phyloP scores from a whole-genome alignment of 2,329 filamentous ascomycete genomes.

The Fusarium sororula region DNA sequence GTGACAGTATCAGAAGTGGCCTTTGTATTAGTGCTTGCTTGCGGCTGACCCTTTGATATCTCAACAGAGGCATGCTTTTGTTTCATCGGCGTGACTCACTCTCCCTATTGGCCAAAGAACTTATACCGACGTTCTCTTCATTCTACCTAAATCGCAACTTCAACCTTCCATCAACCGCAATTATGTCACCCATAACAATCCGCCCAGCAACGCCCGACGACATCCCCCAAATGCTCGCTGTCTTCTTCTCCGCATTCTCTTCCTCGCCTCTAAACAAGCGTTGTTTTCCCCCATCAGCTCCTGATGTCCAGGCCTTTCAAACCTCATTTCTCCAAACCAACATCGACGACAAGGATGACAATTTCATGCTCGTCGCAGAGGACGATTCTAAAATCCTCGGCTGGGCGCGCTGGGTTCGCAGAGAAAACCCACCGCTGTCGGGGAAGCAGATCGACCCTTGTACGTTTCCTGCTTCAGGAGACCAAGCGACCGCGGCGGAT shows the following conservation, averaged over 20 bases:
- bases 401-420: constrained; percentile 49
- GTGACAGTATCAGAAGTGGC: neutral
- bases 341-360: constrained; percentile 43
- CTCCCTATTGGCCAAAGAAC: neutral
- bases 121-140: neutral
- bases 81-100: constrained; percentile 22
- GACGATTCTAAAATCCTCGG: constrained; percentile 38
- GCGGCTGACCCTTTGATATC: neutral
- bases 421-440: constrained; percentile 21
- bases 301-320: constrained; percentile 34
- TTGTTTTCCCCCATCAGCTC: constrained; percentile 42
- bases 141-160: neutral
- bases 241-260: constrained; percentile 46
- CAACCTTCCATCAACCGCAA: neutral
- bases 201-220: constrained; percentile 51
- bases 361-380: constrained; percentile 45
- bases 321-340: constrained; percentile 34
- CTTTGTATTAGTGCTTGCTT: neutral
- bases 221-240: constrained; percentile 42
- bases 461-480: constrained; percentile 38
- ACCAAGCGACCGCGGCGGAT: constrained; percentile 46
- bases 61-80: neutral
- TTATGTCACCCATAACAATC: constrained; percentile 38
- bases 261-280: constrained; percentile 44
- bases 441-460: constrained; percentile 37